A percentile compares a stretch with the other conserved stretches of the same genome.
Evolutionary conservation across 2,329 filamentous ascomycete genomes (phyloP).

Genomic region (Blastomyces percursus): DNA sequence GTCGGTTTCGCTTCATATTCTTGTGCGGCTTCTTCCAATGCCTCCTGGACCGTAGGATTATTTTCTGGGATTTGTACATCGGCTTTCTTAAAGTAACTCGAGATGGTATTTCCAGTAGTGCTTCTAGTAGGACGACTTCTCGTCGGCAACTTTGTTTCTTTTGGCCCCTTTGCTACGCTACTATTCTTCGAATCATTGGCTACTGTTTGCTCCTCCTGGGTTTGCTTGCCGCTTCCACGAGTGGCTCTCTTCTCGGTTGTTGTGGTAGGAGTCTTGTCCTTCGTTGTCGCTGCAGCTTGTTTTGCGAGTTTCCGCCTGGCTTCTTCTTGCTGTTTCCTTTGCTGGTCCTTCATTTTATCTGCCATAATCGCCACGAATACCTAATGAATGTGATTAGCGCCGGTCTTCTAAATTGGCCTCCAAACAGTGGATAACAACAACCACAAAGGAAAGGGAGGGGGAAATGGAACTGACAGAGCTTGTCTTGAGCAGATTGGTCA

Average conservation of each 20-base stretch:
- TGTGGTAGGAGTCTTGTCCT: constrained; percentile 14
- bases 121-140: constrained; percentile 21
- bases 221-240: constrained; percentile 22
- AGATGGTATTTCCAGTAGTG: constrained; percentile 38
- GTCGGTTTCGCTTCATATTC: constrained; percentile 48
- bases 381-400: constrained; percentile 15
- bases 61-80: constrained; percentile 45
- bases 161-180: constrained; percentile 1
- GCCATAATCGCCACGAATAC: constrained; percentile 41
- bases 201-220: constrained; percentile 14
- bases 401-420: background rate
- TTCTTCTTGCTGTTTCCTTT: constrained; percentile 35
- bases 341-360: constrained; percentile 38
- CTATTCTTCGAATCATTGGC: constrained; percentile 5
- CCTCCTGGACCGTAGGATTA: constrained; percentile 45
- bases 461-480: constrained; percentile 28
- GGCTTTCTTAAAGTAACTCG: constrained; percentile 51
- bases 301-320: constrained; percentile 30
- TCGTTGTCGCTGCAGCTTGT: constrained; percentile 21
- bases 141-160: constrained; percentile 18
- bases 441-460: background rate
- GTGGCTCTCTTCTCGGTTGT: constrained; percentile 22
- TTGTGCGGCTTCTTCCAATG: constrained; percentile 47
- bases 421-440: constrained; percentile 5
- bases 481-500: constrained; percentile 37